Conservation (phyloP, 352 stramenopile species). For the Phytophthora capsici region DNA sequence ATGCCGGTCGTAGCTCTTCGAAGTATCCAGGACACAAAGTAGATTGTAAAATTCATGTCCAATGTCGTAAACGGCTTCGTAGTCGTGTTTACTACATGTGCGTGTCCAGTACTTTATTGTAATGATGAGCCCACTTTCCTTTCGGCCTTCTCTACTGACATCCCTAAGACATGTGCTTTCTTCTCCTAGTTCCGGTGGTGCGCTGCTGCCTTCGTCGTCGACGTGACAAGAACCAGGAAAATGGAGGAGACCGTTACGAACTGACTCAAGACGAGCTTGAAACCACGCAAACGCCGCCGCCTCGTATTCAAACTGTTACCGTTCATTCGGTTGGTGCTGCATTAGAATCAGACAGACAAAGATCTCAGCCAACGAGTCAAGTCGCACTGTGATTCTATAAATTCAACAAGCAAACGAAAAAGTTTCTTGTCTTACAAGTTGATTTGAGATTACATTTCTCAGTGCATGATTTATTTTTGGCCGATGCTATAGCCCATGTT, state of each 20-base stretch:
- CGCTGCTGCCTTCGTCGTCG: constrained; percentile 9
- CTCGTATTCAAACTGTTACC: constrained; percentile 8
- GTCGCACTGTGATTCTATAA: too few species aligned
- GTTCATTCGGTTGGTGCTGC: not conserved
- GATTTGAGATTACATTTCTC: too few species aligned
- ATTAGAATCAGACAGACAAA: not conserved
- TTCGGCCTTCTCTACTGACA: not conserved
- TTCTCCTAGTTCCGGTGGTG: constrained; percentile 13
- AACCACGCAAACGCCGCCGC: not conserved
- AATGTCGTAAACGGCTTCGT: constrained; percentile 12
- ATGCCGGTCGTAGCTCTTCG: too few species aligned
- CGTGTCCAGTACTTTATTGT: not conserved
- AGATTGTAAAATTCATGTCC: too few species aligned
- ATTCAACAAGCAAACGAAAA: too few species aligned
- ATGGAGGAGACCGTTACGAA: constrained; percentile 6
- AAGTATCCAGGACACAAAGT: too few species aligned
- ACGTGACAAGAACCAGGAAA: constrained; percentile 11
- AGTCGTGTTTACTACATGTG: constrained; percentile 16
- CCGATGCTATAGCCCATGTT: too few species aligned
- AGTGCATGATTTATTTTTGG: too few species aligned
- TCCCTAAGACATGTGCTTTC: not conserved
- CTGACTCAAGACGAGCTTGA: not conserved
- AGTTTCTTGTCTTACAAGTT: too few species aligned
- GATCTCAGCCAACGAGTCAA: not conserved
- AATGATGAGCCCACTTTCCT: constrained; percentile 8